Evolutionary conservation across 2,329 filamentous ascomycete species (phyloP).

Genomic region (Ambrosiella cleistominuta): DNA sequence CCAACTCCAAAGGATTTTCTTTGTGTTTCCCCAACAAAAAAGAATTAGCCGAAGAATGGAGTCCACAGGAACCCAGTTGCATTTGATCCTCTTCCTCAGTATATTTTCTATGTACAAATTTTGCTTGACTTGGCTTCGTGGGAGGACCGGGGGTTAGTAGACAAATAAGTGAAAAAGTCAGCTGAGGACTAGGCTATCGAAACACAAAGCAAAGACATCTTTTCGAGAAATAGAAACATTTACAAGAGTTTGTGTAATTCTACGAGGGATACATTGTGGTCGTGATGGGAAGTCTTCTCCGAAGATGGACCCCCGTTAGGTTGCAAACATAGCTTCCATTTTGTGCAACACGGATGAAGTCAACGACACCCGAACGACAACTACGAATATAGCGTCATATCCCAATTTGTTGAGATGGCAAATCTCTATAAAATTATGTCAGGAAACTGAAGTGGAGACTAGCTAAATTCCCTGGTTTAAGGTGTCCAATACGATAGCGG

Average conservation of each 20-base stretch:
- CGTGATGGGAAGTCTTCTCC: not conserved
- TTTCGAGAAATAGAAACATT: not conserved
- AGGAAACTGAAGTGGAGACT: too few relatives aligned
- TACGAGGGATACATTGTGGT: not conserved
- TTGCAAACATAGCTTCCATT: not conserved
- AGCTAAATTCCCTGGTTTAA: too few relatives aligned
- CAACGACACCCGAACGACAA: not conserved
- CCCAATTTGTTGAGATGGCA: too few relatives aligned
- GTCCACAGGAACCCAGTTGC: not conserved
- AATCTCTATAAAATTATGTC: too few relatives aligned
- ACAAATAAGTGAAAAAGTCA: not conserved
- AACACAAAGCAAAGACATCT: not conserved
- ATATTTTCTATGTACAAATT: not conserved
- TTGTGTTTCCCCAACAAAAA: slow-evolving; percentile 1
- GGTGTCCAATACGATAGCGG: too few relatives aligned
- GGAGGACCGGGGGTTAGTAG: not conserved
- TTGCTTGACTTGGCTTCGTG: not conserved
- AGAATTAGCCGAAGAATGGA: not conserved
- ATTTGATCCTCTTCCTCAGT: not conserved
- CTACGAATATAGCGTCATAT: too few relatives aligned
- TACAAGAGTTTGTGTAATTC: too few relatives aligned
- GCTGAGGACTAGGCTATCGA: not conserved
- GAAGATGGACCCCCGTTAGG: not conserved
- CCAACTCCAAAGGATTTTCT: not conserved
- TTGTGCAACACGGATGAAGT: not conserved